Percentiles rank a stretch among this genome's conserved stretches.
Conservation (phyloP, 2,329 filamentous ascomycete genomes). For the Trichoderma brevicompactum region DNA sequence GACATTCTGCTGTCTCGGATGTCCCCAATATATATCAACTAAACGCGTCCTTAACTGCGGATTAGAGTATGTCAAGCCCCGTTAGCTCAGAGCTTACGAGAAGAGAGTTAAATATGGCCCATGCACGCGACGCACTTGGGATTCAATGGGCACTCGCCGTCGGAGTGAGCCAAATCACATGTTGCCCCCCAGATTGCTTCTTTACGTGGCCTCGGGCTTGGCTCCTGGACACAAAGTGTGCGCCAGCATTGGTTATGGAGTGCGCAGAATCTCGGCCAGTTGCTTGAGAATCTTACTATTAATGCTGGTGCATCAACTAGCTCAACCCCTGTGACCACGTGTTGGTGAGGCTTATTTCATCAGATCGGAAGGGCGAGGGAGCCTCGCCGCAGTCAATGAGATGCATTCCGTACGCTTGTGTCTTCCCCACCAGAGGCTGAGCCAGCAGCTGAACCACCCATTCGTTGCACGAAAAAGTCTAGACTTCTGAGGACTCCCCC, state of each 20-base stretch:
- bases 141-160: no score
- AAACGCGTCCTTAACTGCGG: no score
- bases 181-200: background rate
- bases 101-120: no score
- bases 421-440: constrained; percentile 21
- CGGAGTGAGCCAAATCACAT: background rate
- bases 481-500: background rate
- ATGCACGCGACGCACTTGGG: no score
- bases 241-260: background rate
- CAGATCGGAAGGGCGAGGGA: constrained; percentile 13
- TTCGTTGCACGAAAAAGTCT: background rate
- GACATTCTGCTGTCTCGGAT: background rate
- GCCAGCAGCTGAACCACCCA: constrained; percentile 15
- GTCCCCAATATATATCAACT: background rate
- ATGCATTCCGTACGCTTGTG: background rate
- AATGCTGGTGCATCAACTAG: background rate
- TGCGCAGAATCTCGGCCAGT: background rate
- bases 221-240: background rate
- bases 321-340: constrained; percentile 17
- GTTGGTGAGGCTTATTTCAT: constrained; percentile 11
- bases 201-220: background rate
- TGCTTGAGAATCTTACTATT: background rate
- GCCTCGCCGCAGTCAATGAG: constrained; percentile 20
- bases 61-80: no score
- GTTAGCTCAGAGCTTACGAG: background rate